Evolutionary conservation across 2,329 filamentous ascomycete genomes (phyloP).

Genomic region (Verticillium nonalfalfae): DNA sequence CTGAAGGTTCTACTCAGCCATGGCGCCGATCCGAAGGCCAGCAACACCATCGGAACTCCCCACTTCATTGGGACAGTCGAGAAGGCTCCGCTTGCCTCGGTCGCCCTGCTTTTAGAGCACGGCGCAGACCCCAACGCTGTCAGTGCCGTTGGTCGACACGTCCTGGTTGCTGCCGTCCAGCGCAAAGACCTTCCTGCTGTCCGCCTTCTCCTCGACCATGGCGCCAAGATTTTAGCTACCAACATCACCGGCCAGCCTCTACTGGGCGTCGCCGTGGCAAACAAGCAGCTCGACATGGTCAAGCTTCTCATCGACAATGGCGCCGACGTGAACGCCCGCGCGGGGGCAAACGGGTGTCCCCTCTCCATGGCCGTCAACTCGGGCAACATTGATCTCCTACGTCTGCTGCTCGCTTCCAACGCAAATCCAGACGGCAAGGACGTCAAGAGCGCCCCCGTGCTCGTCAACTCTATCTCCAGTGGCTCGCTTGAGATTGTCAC

Average conservation of each 20-base stretch:
- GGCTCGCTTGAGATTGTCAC: constrained; percentile 19
- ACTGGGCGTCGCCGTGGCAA: constrained; percentile 17
- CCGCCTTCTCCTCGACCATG: constrained; percentile 20
- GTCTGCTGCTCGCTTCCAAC: constrained; percentile 21
- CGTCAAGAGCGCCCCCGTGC: constrained; percentile 17
- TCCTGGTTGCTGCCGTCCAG: constrained; percentile 19
- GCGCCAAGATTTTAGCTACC: constrained; percentile 22
- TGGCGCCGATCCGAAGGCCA: constrained; percentile 22
- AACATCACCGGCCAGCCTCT: constrained; percentile 20
- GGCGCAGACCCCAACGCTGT: constrained; percentile 21
- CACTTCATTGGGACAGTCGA: constrained; percentile 22
- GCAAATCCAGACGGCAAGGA: constrained; percentile 19
- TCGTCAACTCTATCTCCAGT: constrained; percentile 20
- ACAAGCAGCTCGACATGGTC: constrained; percentile 13
- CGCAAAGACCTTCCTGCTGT: constrained; percentile 14
- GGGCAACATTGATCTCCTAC: constrained; percentile 13
- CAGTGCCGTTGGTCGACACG: constrained; percentile 16
- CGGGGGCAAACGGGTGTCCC: constrained; percentile 6
- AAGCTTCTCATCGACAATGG: constrained; percentile 10
- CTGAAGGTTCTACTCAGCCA: constrained; percentile 18
- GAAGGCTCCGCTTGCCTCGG: constrained; percentile 18
- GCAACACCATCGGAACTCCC: constrained; percentile 17
- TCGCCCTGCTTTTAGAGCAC: constrained; percentile 19
- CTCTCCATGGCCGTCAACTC: constrained; percentile 17
- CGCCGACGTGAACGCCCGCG: constrained; percentile 9